Percentiles rank a stretch among this genome's conserved stretches.
phyloP scores from a whole-genome alignment of 805 yeast species.

The Ogataea saltuana region DNA sequence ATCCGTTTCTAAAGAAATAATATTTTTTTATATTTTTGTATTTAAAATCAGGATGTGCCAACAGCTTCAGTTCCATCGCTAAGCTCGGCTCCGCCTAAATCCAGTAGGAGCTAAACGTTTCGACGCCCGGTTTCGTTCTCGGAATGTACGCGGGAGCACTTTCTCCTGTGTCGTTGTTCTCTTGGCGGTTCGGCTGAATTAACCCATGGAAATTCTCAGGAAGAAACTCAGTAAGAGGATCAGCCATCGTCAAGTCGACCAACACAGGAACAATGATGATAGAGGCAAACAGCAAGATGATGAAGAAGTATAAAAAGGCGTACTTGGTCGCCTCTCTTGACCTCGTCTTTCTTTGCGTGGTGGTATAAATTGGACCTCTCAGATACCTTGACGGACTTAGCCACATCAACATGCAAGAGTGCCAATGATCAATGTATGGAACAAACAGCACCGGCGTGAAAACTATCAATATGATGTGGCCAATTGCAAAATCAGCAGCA shows the following conservation, averaged over 20 bases:
- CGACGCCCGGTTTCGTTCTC: constrained; percentile 29
- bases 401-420: constrained; percentile 53
- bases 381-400: constrained; percentile 40
- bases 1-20: neutral
- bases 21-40: neutral
- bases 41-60: too few relatives aligned
- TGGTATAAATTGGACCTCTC: constrained; percentile 42
- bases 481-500: constrained; percentile 48
- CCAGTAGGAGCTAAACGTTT: constrained; percentile 29
- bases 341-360: constrained; percentile 41
- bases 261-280: constrained; percentile 52
- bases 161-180: constrained; percentile 66
- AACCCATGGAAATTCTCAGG: constrained; percentile 37
- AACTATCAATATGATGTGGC: constrained; percentile 42
- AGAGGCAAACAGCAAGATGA: constrained; percentile 41
- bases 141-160: constrained; percentile 50
- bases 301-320: constrained; percentile 44
- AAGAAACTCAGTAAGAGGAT: constrained; percentile 17
- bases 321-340: constrained; percentile 46
- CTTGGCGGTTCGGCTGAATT: constrained; percentile 60
- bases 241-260: constrained; percentile 24
- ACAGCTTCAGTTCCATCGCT: too few relatives aligned
- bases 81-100: constrained; percentile 21
- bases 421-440: constrained; percentile 51
- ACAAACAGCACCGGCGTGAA: constrained; percentile 44